Percentiles rank a stretch among this genome's conserved stretches.
Conservation (phyloP, 2,329 filamentous ascomycete species). For the Knufia fluminis region DNA sequence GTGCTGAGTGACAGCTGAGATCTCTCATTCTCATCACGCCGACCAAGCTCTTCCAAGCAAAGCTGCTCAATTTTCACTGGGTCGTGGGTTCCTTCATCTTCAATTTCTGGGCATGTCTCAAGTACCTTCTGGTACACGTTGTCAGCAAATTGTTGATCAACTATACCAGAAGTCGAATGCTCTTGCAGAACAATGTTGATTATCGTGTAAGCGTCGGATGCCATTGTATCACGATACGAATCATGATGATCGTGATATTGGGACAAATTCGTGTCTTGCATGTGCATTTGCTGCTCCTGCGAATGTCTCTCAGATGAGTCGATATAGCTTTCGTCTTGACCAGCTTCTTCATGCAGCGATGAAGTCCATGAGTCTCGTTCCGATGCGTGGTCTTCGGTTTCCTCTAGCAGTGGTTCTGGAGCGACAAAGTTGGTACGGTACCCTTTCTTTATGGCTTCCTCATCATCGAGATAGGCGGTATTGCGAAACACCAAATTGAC, state of each 20-base stretch:
- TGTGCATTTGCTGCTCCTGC: neutral
- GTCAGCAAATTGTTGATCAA: constrained; percentile 27
- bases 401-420: constrained; percentile 8
- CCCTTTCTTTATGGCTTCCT: constrained; percentile 29
- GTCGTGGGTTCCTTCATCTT: constrained; percentile 46
- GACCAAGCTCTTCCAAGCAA: constrained; percentile 43
- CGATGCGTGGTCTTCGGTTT: neutral
- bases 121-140: constrained; percentile 31
- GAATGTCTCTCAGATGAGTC: neutral
- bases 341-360: constrained; percentile 16
- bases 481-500: constrained; percentile 47
- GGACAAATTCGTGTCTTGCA: neutral
- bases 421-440: constrained; percentile 25
- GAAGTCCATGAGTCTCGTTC: constrained; percentile 21
- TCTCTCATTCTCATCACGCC: neutral
- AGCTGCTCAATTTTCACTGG: constrained; percentile 46
- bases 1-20: neutral
- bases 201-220: constrained; percentile 21
- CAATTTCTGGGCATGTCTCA: constrained; percentile 43
- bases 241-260: constrained; percentile 9
- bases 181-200: constrained; percentile 23
- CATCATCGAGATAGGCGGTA: constrained; percentile 33
- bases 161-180: constrained; percentile 22
- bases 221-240: constrained; percentile 11
- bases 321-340: constrained; percentile 1